Conservation (phyloP, 2,329 filamentous ascomycete species). For the Alternaria atra region DNA sequence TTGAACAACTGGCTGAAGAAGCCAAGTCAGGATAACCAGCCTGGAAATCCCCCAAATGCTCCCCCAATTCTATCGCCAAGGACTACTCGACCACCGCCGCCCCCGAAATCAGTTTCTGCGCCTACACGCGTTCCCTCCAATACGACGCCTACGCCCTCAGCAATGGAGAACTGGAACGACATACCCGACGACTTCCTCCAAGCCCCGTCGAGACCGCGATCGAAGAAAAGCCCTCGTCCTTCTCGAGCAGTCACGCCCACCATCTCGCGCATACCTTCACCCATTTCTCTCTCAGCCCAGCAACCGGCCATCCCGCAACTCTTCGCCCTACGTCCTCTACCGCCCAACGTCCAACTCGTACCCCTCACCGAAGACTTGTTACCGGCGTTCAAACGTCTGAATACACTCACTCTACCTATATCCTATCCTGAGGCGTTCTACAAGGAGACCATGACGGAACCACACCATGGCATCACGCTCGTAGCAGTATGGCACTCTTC, state of each 20-base stretch:
- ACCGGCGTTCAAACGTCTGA: conserved; percentile 65
- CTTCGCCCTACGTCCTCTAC: conserved; percentile 47
- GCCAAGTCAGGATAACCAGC: conserved; percentile 46
- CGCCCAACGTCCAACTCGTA: conserved; percentile 63
- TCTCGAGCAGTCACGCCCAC: conserved; percentile 29
- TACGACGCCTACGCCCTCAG: conserved; percentile 21
- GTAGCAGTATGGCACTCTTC: conserved; percentile 64
- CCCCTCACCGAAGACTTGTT: conserved; percentile 63
- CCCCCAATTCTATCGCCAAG: conserved; percentile 7
- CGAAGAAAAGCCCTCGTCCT: conserved; percentile 37
- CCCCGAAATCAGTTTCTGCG: conserved; percentile 31
- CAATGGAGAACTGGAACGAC: conserved; percentile 42
- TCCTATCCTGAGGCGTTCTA: conserved; percentile 70
- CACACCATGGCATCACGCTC: conserved; percentile 64
- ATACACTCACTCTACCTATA: conserved; percentile 67
- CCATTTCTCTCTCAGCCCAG: conserved; percentile 17
- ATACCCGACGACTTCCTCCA: conserved; percentile 40
- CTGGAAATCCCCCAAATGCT: conserved; percentile 19
- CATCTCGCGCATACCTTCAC: conserved; percentile 28
- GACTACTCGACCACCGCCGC: conserved; percentile 26
- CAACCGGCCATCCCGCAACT: conserved; percentile 22
- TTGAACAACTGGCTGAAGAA: conserved; percentile 59
- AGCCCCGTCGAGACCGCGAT: conserved; percentile 32
- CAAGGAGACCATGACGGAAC: conserved; percentile 66
- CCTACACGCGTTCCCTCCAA: conserved; percentile 26